Base-by-base conservation (phyloP, 139 green algal species). In the Tetratostichococcus sp. region DNA sequence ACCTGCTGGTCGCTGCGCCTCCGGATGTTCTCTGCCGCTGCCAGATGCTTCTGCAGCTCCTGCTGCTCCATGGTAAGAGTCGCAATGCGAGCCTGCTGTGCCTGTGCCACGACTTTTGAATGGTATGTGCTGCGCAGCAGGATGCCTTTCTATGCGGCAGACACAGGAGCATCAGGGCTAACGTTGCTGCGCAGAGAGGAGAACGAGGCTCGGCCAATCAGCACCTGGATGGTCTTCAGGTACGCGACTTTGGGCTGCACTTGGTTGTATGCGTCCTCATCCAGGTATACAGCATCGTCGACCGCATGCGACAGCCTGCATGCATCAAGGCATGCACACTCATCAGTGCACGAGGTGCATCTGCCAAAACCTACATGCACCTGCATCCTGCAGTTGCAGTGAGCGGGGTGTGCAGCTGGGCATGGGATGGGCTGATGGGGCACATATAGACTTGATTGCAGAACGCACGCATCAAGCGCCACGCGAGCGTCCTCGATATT, bases 221-320 rank as follows among this genome's bases (percentile, higher is more conserved):
- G 11, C 43, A 75, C 79, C 79, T 84, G 74, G 23, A 78, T 80
- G n/a, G 71, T 76, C 26, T 43, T 28, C 16, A 72, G 66, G 33
- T 69, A 79, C 26, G 75, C 67, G 30, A 58, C 43, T 1, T 74
- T 35, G 39, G 75, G 72, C n/a, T 35, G 26, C 42, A 79, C 58
- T n/a, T 78, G 74, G 23, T 74, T 84, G 79, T 88, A 92, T 1
- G 86, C 86, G 30, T 92, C 88, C 42, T 93, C 89, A 67, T 93
- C 89, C 67, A 94, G 42, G 69, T 84, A 94, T 0, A 94, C 86
- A 4, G 89, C 89, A 72, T 92, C 89, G 30, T 88, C 70, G 0
- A 94, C 75, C 19, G 91, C 76, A 0, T 65, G 35, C 4, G 79
- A 74, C 14, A 94, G 72, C 3, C 50, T 62, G 50, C 50, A 17